phyloP scores from a whole-genome alignment of 495 filamentous ascomycete species.

The Xylaria telfairii region DNA sequence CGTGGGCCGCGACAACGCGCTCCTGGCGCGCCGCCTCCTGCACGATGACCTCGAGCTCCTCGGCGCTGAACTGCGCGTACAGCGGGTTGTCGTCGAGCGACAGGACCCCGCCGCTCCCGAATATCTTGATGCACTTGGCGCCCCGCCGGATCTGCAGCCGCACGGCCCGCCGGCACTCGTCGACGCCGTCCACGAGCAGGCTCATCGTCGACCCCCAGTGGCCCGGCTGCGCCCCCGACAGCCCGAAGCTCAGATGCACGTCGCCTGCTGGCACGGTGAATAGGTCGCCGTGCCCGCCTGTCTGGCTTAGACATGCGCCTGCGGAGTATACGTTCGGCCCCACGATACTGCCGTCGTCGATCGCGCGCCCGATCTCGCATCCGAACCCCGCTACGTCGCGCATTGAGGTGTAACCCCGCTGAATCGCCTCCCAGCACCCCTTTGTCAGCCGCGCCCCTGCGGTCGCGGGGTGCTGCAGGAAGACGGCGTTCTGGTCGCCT shows the following conservation, averaged over 20 bases:
- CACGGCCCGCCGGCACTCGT: constrained; percentile 54
- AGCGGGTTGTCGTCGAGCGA: constrained; percentile 53
- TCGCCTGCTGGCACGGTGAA: constrained; percentile 44
- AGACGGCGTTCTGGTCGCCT: constrained; percentile 26
- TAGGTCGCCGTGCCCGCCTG: constrained; percentile 56
- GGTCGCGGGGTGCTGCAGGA: constrained; percentile 35
- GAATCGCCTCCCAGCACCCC: constrained; percentile 49
- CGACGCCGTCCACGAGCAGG: constrained; percentile 53
- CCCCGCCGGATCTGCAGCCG: constrained; percentile 56
- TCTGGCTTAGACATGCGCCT: constrained; percentile 50
- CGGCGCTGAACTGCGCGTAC: constrained; percentile 55
- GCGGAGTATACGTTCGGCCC: constrained; percentile 58
- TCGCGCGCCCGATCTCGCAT: constrained; percentile 49
- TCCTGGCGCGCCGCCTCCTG: constrained; percentile 53
- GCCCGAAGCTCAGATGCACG: constrained; percentile 41
- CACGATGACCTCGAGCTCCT: constrained; percentile 57
- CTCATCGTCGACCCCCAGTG: constrained; percentile 35
- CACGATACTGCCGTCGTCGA: constrained; percentile 52
- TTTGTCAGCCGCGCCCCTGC: constrained; percentile 48
- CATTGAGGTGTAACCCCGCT: constrained; percentile 60
- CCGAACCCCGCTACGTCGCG: constrained; percentile 56
- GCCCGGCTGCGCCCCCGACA: constrained; percentile 30
- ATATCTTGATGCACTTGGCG: constrained; percentile 58
- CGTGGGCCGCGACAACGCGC: constrained; percentile 56
- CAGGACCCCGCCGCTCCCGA: constrained; percentile 55